Percentiles rank a stretch among this genome's conserved stretches.
Evolutionary conservation across 805 yeast genomes (phyloP).

Genomic region (Wickerhamiella shivajii): DNA sequence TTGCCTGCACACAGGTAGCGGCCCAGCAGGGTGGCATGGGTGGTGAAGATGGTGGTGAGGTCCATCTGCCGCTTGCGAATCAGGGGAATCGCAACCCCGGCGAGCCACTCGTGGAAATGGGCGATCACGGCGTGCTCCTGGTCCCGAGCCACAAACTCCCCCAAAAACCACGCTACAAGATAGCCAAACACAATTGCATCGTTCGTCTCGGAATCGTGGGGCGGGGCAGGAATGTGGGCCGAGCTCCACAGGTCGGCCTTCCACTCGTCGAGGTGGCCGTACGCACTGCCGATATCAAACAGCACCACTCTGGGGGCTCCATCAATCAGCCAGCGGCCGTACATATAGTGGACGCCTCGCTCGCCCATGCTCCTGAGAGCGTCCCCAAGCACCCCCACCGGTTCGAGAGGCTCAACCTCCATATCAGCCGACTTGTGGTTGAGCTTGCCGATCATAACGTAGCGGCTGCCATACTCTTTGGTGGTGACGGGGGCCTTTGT

Average conservation of each 20-base stretch:
- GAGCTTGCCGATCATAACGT: conserved; percentile 76
- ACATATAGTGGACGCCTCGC: conserved; percentile 68
- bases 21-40: conserved; percentile 93
- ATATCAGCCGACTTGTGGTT: conserved; percentile 56
- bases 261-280: conserved; percentile 70
- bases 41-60: conserved; percentile 88
- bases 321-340: conserved; percentile 94
- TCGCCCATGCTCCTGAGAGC: conserved; percentile 65
- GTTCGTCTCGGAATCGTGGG: conserved; percentile 72
- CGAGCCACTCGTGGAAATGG: conserved; percentile 97
- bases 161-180: conserved; percentile 91
- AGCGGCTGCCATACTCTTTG: conserved; percentile 79
- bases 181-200: conserved; percentile 90
- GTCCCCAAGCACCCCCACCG: conserved; percentile 36
- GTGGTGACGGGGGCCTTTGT: conserved; percentile 95
- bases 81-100: conserved; percentile 88
- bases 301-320: conserved; percentile 91
- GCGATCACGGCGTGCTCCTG: conserved; percentile 77
- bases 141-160: conserved; percentile 79
- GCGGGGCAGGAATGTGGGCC: conserved; percentile 90
- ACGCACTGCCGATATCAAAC: conserved; percentile 72
- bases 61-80: conserved; percentile 86
- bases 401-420: conserved; percentile 58
- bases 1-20: conserved; percentile 93
- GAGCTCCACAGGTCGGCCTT: conserved; percentile 81